Evolutionary conservation across 768 basidiomycete species (phyloP), one percentile per base, ranked within the genome.

Genomic region (Russula earlei): DNA sequence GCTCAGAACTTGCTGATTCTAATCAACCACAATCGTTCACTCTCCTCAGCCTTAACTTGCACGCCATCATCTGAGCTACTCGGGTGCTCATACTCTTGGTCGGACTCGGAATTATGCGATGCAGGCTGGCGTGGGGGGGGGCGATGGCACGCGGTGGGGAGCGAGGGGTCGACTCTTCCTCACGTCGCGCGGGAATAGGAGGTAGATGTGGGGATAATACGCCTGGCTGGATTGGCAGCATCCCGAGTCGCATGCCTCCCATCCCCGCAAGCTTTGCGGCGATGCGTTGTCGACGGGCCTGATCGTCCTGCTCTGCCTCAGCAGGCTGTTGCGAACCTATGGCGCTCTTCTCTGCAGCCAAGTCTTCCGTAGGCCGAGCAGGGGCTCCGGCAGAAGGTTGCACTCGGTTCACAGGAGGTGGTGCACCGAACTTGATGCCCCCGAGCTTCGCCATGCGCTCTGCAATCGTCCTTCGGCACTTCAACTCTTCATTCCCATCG

Each of bases 371-470:
- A 9, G 64, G 67, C 11, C 65, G 64, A 0, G 62, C 64, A 0
- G 68, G 64, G 4, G 67, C n/a, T n/a, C n/a, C n/a, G n/a, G n/a
- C 59, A 10, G 73, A 67, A 0, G 72, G 69, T 5, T 70, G 73
- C 3, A 68, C 69, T 0, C 72, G 75, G 0, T 69, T 68, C 0
- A 68, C 61, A 2, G 72, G 72, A 5, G 82, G 80, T 15, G 85
- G 85, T 42, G 77, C 82, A 1, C 90, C 90, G 61, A 93, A 86
- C 59, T 79, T 81, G 66, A 95, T 84, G 3, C 88, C 90, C 15
- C 93, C 91, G 0, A 96, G 74, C 64, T 83, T 90, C 1, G 92
- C 92, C 92, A 96, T 94, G n/a, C 93, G 79, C 55, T 95, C 91
- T 1, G 92, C 91, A 36, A 96, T 88, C 1, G 87, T 87, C 29